Conservation (phyloP, 176 grass and related monocot species). For the Lolium multiflorum region DNA sequence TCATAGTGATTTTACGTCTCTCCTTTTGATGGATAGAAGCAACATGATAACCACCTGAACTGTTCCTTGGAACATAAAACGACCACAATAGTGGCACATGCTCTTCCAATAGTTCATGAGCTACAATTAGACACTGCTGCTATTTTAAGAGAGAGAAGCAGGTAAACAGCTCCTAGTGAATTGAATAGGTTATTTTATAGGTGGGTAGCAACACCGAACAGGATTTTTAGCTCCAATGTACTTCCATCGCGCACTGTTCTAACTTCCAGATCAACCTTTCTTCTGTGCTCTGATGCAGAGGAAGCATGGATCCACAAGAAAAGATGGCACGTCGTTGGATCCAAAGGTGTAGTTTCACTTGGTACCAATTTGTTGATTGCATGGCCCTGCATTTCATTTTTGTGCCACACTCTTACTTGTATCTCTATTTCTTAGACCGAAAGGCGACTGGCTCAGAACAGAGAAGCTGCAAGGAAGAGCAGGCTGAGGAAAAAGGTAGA, state of each 20-base stretch:
- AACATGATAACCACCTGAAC: constrained; percentile 29
- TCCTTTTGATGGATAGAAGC: constrained; percentile 29
- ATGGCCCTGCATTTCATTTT: constrained; percentile 1
- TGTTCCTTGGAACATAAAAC: constrained; percentile 27
- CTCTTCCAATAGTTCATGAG: constrained; percentile 23
- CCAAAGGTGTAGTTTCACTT: constrained; percentile 68
- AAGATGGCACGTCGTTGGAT: constrained; percentile 70
- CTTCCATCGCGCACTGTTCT: constrained; percentile 28
- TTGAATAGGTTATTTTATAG: constrained; percentile 35
- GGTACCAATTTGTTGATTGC: constrained; percentile 23
- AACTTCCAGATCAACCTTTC: constrained; percentile 21
- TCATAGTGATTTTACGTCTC: background rate
- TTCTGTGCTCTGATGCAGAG: constrained; percentile 60
- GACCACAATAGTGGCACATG: constrained; percentile 19
- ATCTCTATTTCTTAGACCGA: constrained; percentile 59
- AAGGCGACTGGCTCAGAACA: constrained; percentile 90
- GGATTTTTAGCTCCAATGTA: constrained; percentile 39
- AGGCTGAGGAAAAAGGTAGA: constrained; percentile 95
- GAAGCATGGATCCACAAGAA: constrained; percentile 69
- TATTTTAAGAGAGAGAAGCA: constrained; percentile 16
- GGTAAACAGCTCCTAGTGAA: constrained; percentile 34
- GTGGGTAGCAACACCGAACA: constrained; percentile 24
- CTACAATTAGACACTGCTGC: constrained; percentile 19
- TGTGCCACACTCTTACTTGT: constrained; percentile 36
- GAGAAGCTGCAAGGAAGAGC: constrained; percentile 98